Evolutionary conservation across 306 rosid species (phyloP).

Genomic region (Begonia masoniana): DNA sequence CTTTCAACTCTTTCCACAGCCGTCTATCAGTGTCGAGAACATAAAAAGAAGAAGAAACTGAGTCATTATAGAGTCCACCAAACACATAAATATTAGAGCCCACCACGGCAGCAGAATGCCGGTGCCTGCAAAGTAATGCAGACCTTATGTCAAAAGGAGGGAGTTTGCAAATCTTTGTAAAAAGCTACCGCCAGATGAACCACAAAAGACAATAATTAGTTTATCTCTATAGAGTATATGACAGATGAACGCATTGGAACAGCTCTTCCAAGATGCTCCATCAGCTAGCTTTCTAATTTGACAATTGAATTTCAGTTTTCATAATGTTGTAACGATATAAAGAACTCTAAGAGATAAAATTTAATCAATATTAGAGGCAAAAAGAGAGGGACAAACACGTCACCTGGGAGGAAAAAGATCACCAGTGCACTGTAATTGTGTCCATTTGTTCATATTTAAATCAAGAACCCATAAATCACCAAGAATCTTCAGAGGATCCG

Average conservation of each 20-base stretch:
- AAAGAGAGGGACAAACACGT: neutral
- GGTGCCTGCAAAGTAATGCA: slow-evolving; percentile 53
- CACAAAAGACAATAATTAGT: neutral
- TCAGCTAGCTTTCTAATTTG: no score
- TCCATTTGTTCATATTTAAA: slow-evolving; percentile 42
- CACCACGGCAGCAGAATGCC: slow-evolving; percentile 69
- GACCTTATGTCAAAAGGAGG: neutral
- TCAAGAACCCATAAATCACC: slow-evolving; percentile 60
- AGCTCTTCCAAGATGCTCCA: no score
- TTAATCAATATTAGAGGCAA: no score
- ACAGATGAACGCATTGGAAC: no score
- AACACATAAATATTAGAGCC: slow-evolving; percentile 72
- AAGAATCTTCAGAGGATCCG: slow-evolving; percentile 67
- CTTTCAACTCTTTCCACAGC: slow-evolving; percentile 55
- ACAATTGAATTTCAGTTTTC: no score
- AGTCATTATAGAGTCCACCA: slow-evolving; percentile 76
- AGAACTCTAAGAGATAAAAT: no score
- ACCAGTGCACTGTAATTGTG: slow-evolving; percentile 36
- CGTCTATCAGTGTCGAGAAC: slow-evolving; percentile 41
- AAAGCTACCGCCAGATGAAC: no score
- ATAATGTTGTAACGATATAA: no score
- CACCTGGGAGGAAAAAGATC: slow-evolving; percentile 64
- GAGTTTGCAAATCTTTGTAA: neutral
- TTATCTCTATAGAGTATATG: no score
- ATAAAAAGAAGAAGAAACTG: slow-evolving; percentile 52